A percentile compares a stretch with the other conserved stretches of the same genome.
Conservation (phyloP, 208 protist genomes). For the Sergeia podlipaevii region DNA sequence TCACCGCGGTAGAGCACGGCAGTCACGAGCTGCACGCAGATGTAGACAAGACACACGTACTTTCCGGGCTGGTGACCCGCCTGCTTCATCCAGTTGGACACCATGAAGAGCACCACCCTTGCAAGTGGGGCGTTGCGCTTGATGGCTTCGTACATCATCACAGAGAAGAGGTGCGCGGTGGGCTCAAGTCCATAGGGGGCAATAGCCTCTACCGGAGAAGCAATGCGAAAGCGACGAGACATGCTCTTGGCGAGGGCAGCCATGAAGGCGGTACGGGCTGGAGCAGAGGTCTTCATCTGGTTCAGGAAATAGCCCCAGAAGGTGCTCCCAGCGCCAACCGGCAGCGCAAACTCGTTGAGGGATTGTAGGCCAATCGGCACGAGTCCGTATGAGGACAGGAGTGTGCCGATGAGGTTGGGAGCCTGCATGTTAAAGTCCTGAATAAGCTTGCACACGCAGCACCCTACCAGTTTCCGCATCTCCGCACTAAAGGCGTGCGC, state of each 20-base stretch:
- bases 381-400: constrained; percentile 79
- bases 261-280: constrained; percentile 83
- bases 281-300: constrained; percentile 82
- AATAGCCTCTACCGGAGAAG: constrained; percentile 63
- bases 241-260: constrained; percentile 78
- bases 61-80: constrained; percentile 64
- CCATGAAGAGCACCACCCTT: constrained; percentile 80
- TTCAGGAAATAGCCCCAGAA: constrained; percentile 87
- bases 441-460: constrained; percentile 86
- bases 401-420: constrained; percentile 70
- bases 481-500: constrained; percentile 78
- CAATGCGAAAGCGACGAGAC: constrained; percentile 75
- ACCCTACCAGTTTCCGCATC: constrained; percentile 84
- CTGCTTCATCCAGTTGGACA: constrained; percentile 83
- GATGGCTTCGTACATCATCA: constrained; percentile 89
- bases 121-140: constrained; percentile 80
- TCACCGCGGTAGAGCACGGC: constrained; percentile 56
- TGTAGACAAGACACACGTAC: constrained; percentile 81
- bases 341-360: constrained; percentile 74
- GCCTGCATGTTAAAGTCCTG: constrained; percentile 91
- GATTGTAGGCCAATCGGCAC: constrained; percentile 59
- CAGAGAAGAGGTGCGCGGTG: constrained; percentile 74
- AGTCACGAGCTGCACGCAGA: constrained; percentile 72
- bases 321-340: constrained; percentile 71
- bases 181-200: constrained; percentile 38